These are phyloP conservation scores for Trichophaea hybrida DNA, from an alignment of 2,329 filamentous ascomycete species.

Conservation along the genomic window DNA sequence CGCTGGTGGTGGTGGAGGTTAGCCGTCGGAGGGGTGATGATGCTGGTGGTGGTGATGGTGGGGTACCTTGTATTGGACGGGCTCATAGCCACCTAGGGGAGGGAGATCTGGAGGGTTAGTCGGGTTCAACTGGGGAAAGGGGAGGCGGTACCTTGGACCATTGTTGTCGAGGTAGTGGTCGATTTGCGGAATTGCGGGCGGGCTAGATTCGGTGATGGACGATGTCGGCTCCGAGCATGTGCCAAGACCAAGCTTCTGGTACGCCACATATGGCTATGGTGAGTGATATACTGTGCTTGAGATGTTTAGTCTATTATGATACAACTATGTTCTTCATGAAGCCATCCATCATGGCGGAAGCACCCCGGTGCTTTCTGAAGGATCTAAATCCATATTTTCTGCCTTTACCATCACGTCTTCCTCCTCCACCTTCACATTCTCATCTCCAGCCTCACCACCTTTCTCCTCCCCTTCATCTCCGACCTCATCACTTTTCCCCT, in stretches of 20 bases:
- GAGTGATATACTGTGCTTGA: no score
- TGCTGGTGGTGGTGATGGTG: conserved; percentile 5
- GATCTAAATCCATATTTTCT: no score
- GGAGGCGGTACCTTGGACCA: conserved; percentile 20
- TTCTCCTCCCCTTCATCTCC: conserved; percentile 1
- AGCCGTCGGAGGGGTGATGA: not conserved
- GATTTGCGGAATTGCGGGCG: not conserved
- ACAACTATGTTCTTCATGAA: no score
- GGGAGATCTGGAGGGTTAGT: conserved; percentile 72
- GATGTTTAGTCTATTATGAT: no score
- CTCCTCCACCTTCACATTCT: not conserved
- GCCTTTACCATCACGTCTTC: not conserved
- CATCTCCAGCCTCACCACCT: not conserved
- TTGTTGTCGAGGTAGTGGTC: conserved; percentile 2
- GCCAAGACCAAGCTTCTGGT: no score
- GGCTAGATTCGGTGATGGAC: not conserved
- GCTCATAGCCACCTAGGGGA: conserved; percentile 81
- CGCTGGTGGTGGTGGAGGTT: conserved; percentile 43
- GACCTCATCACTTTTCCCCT: not conserved
- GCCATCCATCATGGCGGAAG: no score
- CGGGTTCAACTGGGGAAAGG: not conserved
- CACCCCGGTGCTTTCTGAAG: no score
- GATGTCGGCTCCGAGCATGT: no score
- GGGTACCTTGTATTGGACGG: conserved; percentile 89
- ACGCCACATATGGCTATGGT: no score